Evolutionary conservation across 2,329 filamentous ascomycete species (phyloP), one percentile per base, ranked within the genome.

Genomic region (Sphaerulina vaccinii): DNA sequence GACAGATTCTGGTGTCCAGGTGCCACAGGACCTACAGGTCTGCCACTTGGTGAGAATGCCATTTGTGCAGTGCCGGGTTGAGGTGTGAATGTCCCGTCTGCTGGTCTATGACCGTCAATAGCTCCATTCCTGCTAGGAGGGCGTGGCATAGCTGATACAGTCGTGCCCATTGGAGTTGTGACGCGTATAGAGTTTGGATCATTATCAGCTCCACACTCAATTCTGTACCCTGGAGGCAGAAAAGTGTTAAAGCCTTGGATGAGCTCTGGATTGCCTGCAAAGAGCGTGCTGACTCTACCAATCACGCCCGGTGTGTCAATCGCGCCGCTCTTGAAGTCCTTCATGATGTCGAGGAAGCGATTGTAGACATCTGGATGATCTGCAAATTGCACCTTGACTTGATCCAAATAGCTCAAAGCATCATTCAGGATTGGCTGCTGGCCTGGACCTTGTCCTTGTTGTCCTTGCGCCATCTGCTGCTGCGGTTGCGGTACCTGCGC

Each of bases 161-260:
- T 96, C 2, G 92, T 97, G n/a, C 93, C 93, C 77, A 95, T 96
- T 0, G 93, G 93, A 0, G 93, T 99, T 0, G 93, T 99, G 13
- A 99, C 93, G 58, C 95, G 81, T 58, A 99, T 99, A 3, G 90
- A 90, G 67, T 96, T 96, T 1, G 92, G 92, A 64, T 97, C 92
- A 59, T 95, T 92, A 27, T 90, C 90, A 13, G 89, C 86, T 23
- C 92, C 92, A 65, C 93, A 99, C 68, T 99, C 93, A 54, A 99
- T 99, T 52, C 93, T 82, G 69, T 99, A 99, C 2, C 93, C 21
- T 95, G 79, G 67, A 88, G 93, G 93, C 7, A 99, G 76, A 68
- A 99, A 99, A 0, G 93, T 99, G 68, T 99, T 99, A 70, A 99
- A 99, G 0, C 93, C 93, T 71, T 97, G 92, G 42, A 99, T 97